Base-by-base conservation (phyloP, 108 stramenopile species). In the Fragilariopsis cylindrus region DNA sequence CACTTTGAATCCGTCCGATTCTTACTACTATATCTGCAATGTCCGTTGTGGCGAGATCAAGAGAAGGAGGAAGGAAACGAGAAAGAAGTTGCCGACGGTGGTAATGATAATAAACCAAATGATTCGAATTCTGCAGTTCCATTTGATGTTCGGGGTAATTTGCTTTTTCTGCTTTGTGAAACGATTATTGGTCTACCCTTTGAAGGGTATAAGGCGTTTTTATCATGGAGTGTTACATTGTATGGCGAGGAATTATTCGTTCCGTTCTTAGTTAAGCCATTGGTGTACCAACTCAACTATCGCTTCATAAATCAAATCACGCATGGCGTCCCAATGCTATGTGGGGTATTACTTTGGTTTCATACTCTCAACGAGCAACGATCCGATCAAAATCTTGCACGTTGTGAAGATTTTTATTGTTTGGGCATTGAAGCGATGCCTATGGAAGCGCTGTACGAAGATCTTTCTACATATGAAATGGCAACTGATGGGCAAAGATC, bases 1-100 rank as follows among this genome's bases (percentile, higher is more conserved):
- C 85, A 92, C 66, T 82, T 85, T 12, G 91, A 87, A 60, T 69
- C 85, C 3, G 87, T 92, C 13, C 74, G 88, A 70, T 88, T 77
- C 46, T 71, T 92, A 13, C 68, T 92, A 63, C 73, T 79, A n/a
- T 90, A 88, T 72, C 71, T 92, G 43, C 82, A 76, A 76, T 91
- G 78, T 52, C 78, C 78, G 30, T 42, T 79, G 73, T 78, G 88
- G 82, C 69, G 88, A 69, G 44, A 81, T 65, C 4, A 54, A 58
- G 19, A 56, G 72, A 16, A 12, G 7, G 43, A 46, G 41, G 4
- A 63, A 5, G 7, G 1, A 3, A n/a, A 11, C 40, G 4, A 60
- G 30, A 30, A 30, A 1, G 30, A 54, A 30, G 30, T 30, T 60
- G 4, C 40, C 3, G 72, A 79, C 40, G 63, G 76, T 16, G 60